Base-by-base conservation (phyloP, 495 filamentous ascomycete species). In the Aspergillus olivimuriae region DNA sequence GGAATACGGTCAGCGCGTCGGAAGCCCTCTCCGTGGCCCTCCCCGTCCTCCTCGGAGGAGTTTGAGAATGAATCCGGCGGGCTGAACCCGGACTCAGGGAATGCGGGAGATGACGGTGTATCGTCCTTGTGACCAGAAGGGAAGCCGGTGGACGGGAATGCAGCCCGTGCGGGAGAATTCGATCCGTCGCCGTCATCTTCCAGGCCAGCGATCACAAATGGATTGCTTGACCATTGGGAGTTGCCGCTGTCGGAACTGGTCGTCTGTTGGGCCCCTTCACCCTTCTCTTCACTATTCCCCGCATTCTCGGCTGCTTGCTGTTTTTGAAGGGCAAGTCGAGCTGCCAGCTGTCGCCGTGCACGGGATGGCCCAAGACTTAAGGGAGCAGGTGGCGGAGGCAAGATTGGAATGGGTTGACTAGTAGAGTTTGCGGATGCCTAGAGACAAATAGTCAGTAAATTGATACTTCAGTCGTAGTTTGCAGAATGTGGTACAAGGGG, bases 281-380 rank as follows among this genome's bases (percentile, higher is more conserved):
- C 47, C 38, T 53, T 50, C 0, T 43, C 50, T 6, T 54, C 58
- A 41, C 55, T 45, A 38, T 55, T 60, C 34, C 63, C 65, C 8
- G 62, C 45, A 38, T 55, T 60, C 34, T 64, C 65, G 9, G 62
- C 58, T 8, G 73, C 72, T 53, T 81, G 81, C 48, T 84, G 81
- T 51, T 84, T 83, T 48, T 89, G 86, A 53, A 84, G 75, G 11
- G 89, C 89, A 1, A 95, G 78, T 16, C 87, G 80, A 21, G 82
- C 84, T 21, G 87, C 88, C 14, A 95, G 73, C 62, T 94, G 89
- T 15, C 87, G 75, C 14, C 89, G 80, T 15, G 89, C 89, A n/a
- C 89, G 78, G 2, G 87, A 90, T 2, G 89, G 89, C 8, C 84
- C 83, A 17, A 89, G 77, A 54, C 89, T 88, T 44, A 70, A 41